These are phyloP conservation scores for Acanthamoeba royreba DNA, from an alignment of 208 protist genomes.

Conservation along the genomic window DNA sequence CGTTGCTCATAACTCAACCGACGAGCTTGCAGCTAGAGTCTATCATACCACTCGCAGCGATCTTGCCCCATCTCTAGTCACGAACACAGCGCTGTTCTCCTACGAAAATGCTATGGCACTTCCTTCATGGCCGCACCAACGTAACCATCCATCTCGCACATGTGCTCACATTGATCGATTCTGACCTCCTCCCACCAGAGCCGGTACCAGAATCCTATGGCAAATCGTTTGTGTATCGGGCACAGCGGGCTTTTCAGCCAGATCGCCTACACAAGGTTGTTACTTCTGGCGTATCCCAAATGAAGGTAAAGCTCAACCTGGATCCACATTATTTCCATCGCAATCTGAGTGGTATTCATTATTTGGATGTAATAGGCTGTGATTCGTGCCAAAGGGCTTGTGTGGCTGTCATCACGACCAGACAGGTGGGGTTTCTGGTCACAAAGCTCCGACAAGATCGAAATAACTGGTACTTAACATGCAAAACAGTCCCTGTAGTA, in stretches of 20 bases:
- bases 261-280: neutral
- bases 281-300: neutral
- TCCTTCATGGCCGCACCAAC: neutral
- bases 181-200: no score
- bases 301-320: no score
- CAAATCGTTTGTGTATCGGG: neutral
- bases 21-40: neutral
- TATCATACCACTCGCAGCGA: neutral
- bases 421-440: slow-evolving; percentile 19
- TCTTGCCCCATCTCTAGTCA: neutral
- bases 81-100: neutral
- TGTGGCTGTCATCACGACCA: neutral
- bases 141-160: no score
- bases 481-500: no score
- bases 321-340: no score
- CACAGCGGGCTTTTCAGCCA: neutral
- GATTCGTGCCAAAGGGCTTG: neutral
- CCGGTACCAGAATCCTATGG: neutral
- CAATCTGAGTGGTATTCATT: no score
- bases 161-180: no score
- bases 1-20: neutral
- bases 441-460: neutral
- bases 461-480: neutral
- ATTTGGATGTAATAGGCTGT: no score
- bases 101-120: neutral